Evolutionary conservation across 2,329 filamentous ascomycete species (phyloP), one percentile per base, ranked within the genome.

Genomic region (Phialemonium atrogriseum): DNA sequence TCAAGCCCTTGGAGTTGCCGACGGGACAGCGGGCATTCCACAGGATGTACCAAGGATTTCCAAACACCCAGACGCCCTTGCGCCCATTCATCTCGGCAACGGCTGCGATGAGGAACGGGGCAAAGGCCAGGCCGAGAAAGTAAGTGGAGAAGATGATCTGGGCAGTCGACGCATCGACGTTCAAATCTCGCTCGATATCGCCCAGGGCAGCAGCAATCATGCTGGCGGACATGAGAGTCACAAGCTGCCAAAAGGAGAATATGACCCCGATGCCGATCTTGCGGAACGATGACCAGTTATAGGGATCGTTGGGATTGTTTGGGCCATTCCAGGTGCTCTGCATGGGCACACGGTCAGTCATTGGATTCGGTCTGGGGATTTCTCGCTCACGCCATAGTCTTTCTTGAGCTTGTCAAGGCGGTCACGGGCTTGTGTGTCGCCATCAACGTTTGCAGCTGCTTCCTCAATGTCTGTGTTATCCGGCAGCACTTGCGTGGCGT

Each of bases 151-250:
- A 54, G 4, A 46, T 43, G 22, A 59, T 50, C 33, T 59, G 55
- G 4, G 43, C 39, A 2, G 41, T 40, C n/a, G 44, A 41, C 10
- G 42, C 37, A 25, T 41, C 39, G 11, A 56, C 54, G 14, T 33
- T 30, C 0, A 60, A 34, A 22, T 61, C 56, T 3, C 28, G 26
- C 2, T 46, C 31, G 32, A 60, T 57, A 7, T 51, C 40, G 10
- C 46, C 42, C 1, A 61, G 42, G 0, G 55, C 55, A 1, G 57
- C 45, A 0, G 55, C 54, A n/a, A 57, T 50, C 40, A 59, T 58
- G 29, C 49, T 52, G 2, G 55, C 52, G 0, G 55, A 51, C 49
- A 59, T 54, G 12, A 53, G 39, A 0, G 55, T 58, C 6, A 58
- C 49, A 5, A 60, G 49, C 13, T 55, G 46, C 7, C 52, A 48